Evolutionary conservation across 768 basidiomycete genomes (phyloP), one percentile per base, ranked within the genome.

Genomic region (Tremella mesenterica): DNA sequence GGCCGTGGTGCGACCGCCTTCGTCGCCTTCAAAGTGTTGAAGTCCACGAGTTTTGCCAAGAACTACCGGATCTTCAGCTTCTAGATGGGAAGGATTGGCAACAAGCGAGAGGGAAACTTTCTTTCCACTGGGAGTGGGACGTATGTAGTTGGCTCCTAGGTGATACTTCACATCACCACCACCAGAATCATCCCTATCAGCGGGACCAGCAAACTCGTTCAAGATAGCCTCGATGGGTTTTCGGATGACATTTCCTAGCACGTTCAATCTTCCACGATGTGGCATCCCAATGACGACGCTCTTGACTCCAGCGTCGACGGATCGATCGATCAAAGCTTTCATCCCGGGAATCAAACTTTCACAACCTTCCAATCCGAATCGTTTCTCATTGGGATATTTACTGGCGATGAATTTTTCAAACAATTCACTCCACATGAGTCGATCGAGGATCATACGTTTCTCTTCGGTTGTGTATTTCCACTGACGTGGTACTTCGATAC

Each of bases 351-450:
- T 86, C 62, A 99, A 84, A 26, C 89, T 81, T 76, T 99, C 95
- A 75, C 91, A 95, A 51, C 95, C 95, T 75, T 99, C 95, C 38
- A 99, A 81, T 74, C 95, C 95, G 75, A 99, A 99, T 44, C 95
- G 86, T 76, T 99, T 99, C 79, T 99, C 95, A 76, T 96, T 99
- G 63, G 95, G 95, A 76, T 88, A 95, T 74, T 97, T 99, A 80
- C 83, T 87, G 20, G 91, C 86, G 59, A 99, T 91, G 80, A 96
- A 99, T 69, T 91, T 91, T 75, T 99, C 95, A 69, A 97, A 97
- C 3, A 88, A 86, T 67, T 97, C 95, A n/a, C 93, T 97, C 95
- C 95, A 99, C 72, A 97, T 96, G 64, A 96, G 85, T 56, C 95
- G 88, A 76, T 99, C 95, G 52, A 99, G 82, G 60, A 99, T 92